A percentile compares a stretch with the other conserved stretches of the same genome.
These are phyloP conservation scores for Mycena vulgaris DNA, from an alignment of 768 basidiomycete species.

Conservation along the genomic window DNA sequence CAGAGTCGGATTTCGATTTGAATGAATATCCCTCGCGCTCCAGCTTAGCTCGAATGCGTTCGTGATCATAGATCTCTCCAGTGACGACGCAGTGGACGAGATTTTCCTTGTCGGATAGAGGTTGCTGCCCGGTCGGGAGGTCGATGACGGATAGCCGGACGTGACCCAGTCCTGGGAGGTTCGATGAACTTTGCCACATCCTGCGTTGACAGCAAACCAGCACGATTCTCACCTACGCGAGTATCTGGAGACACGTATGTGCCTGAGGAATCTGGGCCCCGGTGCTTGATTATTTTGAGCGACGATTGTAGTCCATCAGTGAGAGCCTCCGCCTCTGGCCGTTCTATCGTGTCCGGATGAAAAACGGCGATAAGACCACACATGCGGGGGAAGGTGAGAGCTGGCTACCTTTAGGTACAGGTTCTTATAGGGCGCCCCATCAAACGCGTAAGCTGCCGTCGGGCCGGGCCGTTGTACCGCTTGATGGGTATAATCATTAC, in stretches of 20 bases:
- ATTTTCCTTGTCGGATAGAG: slow-evolving; percentile 34
- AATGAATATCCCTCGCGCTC: slow-evolving; percentile 29
- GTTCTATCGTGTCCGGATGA: slow-evolving; percentile 2
- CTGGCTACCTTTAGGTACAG: too few species aligned
- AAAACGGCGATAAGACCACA: slow-evolving; percentile 34
- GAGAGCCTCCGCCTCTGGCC: slow-evolving; percentile 8
- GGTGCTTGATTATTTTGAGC: slow-evolving; percentile 30
- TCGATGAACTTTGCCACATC: too few species aligned
- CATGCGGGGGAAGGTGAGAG: slow-evolving; percentile 5
- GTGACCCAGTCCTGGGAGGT: too few species aligned
- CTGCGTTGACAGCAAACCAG: too few species aligned
- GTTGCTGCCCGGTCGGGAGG: slow-evolving; percentile 39
- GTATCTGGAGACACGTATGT: slow-evolving; percentile 33
- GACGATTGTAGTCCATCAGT: slow-evolving; percentile 16
- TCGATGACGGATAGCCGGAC: slow-evolving; percentile 35
- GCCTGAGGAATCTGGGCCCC: slow-evolving; percentile 37
- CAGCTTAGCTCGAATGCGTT: slow-evolving; percentile 33
- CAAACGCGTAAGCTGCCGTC: too few species aligned
- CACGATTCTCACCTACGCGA: neutral
- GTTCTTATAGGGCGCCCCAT: too few species aligned
- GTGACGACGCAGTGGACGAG: slow-evolving; percentile 37
- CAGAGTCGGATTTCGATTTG: slow-evolving; percentile 40
- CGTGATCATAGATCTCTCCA: slow-evolving; percentile 37
- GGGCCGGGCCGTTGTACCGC: too few species aligned
- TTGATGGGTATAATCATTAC: too few species aligned